phyloP scores from a whole-genome alignment of 768 basidiomycete genomes.

The Amanita brunnescens region DNA sequence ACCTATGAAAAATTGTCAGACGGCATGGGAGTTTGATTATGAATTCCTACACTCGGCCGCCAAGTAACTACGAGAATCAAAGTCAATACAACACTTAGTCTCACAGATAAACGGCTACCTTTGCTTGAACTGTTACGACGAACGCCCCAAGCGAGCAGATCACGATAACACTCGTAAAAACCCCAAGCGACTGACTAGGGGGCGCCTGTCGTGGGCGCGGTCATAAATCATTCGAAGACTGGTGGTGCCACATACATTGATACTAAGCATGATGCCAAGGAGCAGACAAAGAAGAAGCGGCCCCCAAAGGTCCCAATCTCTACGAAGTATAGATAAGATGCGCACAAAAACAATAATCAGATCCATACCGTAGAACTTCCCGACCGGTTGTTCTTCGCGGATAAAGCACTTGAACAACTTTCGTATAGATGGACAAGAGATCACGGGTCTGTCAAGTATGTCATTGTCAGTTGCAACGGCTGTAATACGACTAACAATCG shows the following conservation, averaged over 20 bases:
- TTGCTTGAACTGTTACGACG: slow-evolving; percentile 92
- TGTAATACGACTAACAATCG: slow-evolving; percentile 54
- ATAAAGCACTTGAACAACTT: slow-evolving; percentile 89
- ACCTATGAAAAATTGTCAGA: slow-evolving; percentile 32
- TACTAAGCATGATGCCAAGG: slow-evolving; percentile 77
- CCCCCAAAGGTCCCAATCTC: slow-evolving; percentile 99
- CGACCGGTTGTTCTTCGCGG: slow-evolving; percentile 67
- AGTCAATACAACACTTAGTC: slow-evolving; percentile 1
- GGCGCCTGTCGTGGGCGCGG: slow-evolving; percentile 54
- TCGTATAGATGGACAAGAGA: slow-evolving; percentile 82
- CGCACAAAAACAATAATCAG: neutral
- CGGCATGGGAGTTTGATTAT: neutral
- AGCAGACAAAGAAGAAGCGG: slow-evolving; percentile 77
- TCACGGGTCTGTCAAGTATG: slow-evolving; percentile 62
- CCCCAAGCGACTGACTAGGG: slow-evolving; percentile 68
- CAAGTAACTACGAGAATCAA: slow-evolving; percentile 47
- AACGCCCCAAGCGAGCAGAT: slow-evolving; percentile 88
- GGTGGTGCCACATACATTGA: slow-evolving; percentile 47
- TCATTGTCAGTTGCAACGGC: neutral
- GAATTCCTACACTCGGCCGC: slow-evolving; percentile 68
- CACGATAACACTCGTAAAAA: slow-evolving; percentile 92
- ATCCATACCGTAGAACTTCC: slow-evolving; percentile 67
- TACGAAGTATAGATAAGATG: slow-evolving; percentile 19
- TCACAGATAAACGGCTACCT: slow-evolving; percentile 36
- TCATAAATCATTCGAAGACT: neutral